Percentiles rank a stretch among this genome's conserved stretches.
phyloP scores from a whole-genome alignment of 108 stramenopile species.

The Stephanodiscus triporus region DNA sequence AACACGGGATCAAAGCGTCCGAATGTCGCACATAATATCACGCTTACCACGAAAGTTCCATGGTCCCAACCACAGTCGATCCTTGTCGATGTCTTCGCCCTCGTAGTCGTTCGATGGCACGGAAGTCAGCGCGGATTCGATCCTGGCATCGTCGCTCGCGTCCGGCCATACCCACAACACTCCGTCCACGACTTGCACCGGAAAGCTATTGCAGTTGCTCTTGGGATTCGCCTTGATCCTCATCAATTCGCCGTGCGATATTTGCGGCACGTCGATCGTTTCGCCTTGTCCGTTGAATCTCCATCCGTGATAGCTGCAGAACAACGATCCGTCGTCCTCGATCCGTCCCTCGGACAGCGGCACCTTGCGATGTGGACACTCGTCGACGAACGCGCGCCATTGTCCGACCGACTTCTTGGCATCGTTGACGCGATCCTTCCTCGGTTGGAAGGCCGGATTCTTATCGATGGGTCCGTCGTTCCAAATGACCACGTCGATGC shows the following conservation, averaged over 20 bases:
- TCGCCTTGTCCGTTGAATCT: conserved; percentile 48
- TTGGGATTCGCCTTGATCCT: conserved; percentile 36
- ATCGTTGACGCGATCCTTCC: conserved; percentile 9
- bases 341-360: conserved; percentile 68
- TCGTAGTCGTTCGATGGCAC: neutral
- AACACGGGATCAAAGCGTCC: no score
- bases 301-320: conserved; percentile 72
- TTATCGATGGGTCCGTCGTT: conserved; percentile 47
- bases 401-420: conserved; percentile 2
- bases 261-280: conserved; percentile 20
- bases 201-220: conserved; percentile 35
- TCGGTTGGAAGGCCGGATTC: conserved; percentile 18
- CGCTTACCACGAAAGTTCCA: conserved; percentile 26
- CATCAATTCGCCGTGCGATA: neutral
- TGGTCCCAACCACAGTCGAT: no score
- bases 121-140: conserved; percentile 22
- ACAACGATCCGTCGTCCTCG: conserved; percentile 56
- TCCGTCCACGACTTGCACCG: conserved; percentile 27
- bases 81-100: neutral
- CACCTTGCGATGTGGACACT: conserved; percentile 53
- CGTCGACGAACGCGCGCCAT: conserved; percentile 45
- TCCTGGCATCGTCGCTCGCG: conserved; percentile 18
- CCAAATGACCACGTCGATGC: conserved; percentile 49
- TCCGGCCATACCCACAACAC: conserved; percentile 47
- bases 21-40: no score